phyloP scores from a whole-genome alignment of 139 green algal species.

The Volvox africanus region DNA sequence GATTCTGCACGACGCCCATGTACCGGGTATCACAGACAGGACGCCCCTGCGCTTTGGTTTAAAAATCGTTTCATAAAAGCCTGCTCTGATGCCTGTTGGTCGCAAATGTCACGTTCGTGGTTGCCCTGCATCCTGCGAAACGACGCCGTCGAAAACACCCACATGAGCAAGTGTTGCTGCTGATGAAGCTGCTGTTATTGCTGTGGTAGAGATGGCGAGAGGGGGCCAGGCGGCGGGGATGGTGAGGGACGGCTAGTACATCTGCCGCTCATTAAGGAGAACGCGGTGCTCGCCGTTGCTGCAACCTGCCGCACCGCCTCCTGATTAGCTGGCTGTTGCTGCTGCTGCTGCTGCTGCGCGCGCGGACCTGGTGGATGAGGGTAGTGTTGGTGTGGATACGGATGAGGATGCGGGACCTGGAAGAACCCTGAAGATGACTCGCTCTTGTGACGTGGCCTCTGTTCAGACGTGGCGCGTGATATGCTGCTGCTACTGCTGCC shows the following conservation, averaged over 20 bases:
- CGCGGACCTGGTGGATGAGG: not conserved
- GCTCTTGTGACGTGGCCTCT: not conserved
- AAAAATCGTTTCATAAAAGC: too few species aligned
- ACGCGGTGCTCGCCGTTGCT: too few species aligned
- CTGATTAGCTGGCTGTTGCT: not conserved
- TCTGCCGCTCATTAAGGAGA: too few species aligned
- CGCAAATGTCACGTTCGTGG: too few species aligned
- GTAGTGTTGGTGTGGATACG: not conserved
- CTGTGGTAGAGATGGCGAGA: not conserved
- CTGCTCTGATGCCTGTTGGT: too few species aligned
- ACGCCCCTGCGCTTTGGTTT: too few species aligned
- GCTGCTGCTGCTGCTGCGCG: not conserved
- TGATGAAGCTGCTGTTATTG: not conserved
- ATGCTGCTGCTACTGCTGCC: not conserved
- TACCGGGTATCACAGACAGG: too few species aligned
- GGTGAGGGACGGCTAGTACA: too few species aligned
- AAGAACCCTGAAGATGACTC: not conserved
- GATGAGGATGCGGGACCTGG: not conserved
- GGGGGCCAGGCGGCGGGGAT: too few species aligned
- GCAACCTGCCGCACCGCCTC: not conserved
- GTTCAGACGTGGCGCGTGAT: not conserved
- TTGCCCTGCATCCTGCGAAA: too few species aligned
- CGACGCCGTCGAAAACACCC: too few species aligned
- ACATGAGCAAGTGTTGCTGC: not conserved
- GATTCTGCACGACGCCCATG: too few species aligned